Evolutionary conservation across 352 stramenopile species (phyloP).

Genomic region (Globisporangium orthogonon): DNA sequence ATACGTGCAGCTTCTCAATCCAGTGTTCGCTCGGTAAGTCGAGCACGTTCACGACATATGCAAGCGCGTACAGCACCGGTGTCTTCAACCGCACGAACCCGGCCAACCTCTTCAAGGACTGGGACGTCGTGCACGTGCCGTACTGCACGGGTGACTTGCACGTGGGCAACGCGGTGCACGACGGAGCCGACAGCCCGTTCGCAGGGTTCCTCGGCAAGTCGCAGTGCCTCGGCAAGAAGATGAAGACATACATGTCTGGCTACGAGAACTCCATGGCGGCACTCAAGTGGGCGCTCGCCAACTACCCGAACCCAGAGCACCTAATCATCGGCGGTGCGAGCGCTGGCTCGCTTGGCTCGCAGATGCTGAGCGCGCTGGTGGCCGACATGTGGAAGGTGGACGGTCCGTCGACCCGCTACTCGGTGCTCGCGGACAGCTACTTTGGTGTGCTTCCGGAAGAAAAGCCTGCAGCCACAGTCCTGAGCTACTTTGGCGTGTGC

Average conservation of each 20-base stretch:
- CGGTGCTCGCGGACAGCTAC: conserved; percentile 37
- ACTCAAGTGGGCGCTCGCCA: conserved; percentile 48
- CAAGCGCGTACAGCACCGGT: conserved; percentile 29
- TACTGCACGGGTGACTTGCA: conserved; percentile 75
- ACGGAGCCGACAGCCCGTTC: conserved; percentile 7
- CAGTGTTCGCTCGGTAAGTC: conserved; percentile 31
- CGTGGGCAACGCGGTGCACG: conserved; percentile 28
- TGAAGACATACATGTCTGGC: conserved; percentile 44
- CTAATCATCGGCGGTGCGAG: conserved; percentile 44
- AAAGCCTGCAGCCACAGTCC: conserved; percentile 14
- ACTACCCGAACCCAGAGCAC: conserved; percentile 50
- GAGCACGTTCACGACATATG: conserved; percentile 11
- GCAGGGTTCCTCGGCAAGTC: conserved; percentile 12
- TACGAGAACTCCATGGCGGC: conserved; percentile 59
- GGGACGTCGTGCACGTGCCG: conserved; percentile 63
- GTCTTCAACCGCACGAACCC: conserved; percentile 37
- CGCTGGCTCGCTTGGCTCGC: conserved; percentile 42
- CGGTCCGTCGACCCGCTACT: conserved; percentile 28
- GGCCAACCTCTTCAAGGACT: conserved; percentile 64
- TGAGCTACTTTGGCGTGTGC: conserved; percentile 33
- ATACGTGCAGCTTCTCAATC: no score
- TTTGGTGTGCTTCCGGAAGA: conserved; percentile 28
- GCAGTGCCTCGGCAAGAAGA: conserved; percentile 29
- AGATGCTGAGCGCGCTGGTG: conserved; percentile 31
- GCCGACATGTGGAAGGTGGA: conserved; percentile 47